Evolutionary conservation across 2,329 filamentous ascomycete species (phyloP).

Genomic region (Paramyrothecium roridum): DNA sequence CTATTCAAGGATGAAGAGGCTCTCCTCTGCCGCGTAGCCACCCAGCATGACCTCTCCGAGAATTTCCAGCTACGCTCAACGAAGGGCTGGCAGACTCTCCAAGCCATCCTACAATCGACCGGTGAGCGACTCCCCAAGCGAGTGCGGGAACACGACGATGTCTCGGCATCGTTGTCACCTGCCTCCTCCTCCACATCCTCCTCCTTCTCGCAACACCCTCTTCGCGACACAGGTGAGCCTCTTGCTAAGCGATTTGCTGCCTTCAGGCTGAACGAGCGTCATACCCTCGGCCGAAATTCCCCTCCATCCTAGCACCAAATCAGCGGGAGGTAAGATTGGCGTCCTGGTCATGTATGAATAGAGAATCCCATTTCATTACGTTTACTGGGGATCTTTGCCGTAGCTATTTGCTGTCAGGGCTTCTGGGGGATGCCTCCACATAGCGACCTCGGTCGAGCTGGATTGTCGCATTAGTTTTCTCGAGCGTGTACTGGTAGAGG

Average conservation of each 20-base stretch:
- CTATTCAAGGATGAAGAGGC: conserved; percentile 75
- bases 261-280: conserved; percentile 56
- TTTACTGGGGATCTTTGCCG: too few relatives aligned
- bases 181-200: conserved; percentile 20
- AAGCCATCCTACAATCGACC: conserved; percentile 91
- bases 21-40: conserved; percentile 81
- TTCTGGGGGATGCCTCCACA: too few relatives aligned
- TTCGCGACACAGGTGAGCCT: conserved; percentile 43
- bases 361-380: neutral
- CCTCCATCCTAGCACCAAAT: conserved; percentile 16
- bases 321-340: neutral
- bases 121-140: conserved; percentile 93
- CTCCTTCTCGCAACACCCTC: conserved; percentile 22
- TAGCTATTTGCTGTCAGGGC: too few relatives aligned
- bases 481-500: too few relatives aligned
- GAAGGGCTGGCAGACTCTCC: conserved; percentile 88
- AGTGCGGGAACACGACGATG: conserved; percentile 38
- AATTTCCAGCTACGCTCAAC: conserved; percentile 81
- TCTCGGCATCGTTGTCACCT: conserved; percentile 16
- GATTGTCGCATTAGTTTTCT: too few relatives aligned
- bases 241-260: conserved; percentile 66
- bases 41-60: conserved; percentile 75
- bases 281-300: conserved; percentile 17
- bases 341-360: neutral
- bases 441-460: too few relatives aligned